Evolutionary conservation across 148 eudicot genomes (phyloP).

Genomic region (Linanthus parryae): DNA sequence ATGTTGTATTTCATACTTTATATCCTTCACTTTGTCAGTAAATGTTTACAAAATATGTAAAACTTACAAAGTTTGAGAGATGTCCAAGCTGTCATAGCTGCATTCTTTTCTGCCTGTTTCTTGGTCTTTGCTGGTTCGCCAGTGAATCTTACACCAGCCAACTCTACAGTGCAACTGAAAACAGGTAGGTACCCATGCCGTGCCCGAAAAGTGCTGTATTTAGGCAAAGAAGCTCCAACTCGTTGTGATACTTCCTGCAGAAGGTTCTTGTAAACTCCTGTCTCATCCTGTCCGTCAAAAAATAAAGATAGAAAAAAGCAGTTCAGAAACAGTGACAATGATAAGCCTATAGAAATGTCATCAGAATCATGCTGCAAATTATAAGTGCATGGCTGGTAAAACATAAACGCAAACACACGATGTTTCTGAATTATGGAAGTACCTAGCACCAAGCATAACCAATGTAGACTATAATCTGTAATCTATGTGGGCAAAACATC

Average conservation of each 20-base stretch:
- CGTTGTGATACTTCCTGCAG: slow-evolving; percentile 60
- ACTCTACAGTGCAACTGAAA: slow-evolving; percentile 50
- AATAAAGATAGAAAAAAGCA: neutral
- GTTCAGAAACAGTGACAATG: neutral
- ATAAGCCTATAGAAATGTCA: too few relatives aligned
- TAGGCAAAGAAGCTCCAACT: slow-evolving; percentile 52
- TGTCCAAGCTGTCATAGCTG: slow-evolving; percentile 59
- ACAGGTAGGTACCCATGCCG: slow-evolving; percentile 43
- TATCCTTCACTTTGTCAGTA: neutral
- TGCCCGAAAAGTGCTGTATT: slow-evolving; percentile 35
- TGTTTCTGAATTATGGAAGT: too few relatives aligned
- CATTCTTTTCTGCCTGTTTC: slow-evolving; percentile 64
- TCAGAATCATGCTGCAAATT: too few relatives aligned
- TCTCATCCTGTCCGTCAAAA: slow-evolving; percentile 39
- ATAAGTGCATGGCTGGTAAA: too few relatives aligned
- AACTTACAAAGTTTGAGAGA: slow-evolving; percentile 48
- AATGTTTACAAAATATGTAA: neutral
- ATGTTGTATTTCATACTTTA: too few relatives aligned
- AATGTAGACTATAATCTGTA: too few relatives aligned
- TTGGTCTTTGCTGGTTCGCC: slow-evolving; percentile 59
- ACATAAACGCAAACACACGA: too few relatives aligned
- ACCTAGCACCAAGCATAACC: too few relatives aligned
- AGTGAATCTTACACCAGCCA: slow-evolving; percentile 45
- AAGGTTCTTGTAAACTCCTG: slow-evolving; percentile 59
- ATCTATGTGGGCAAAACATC: too few relatives aligned